phyloP scores from a whole-genome alignment of 345 rosid genomes.

The Eucalyptus decipiens region DNA sequence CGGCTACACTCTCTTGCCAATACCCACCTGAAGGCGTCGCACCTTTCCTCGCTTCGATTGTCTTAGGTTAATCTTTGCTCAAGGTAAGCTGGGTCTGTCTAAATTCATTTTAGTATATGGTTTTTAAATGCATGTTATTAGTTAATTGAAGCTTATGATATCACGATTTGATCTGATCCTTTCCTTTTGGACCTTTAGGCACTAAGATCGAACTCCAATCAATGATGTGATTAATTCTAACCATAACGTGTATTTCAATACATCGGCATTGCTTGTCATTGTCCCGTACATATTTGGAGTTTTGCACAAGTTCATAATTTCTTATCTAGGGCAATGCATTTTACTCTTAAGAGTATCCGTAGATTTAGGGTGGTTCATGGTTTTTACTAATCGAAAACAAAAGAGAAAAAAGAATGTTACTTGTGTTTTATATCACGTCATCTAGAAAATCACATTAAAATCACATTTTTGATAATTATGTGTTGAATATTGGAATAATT shows the following conservation, averaged over 20 bases:
- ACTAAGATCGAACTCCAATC: too few species aligned
- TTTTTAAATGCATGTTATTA: not conserved
- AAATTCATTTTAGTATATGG: not conserved
- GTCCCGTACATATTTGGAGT: not conserved
- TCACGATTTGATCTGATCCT: not conserved
- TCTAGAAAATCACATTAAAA: not conserved
- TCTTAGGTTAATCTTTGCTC: not conserved
- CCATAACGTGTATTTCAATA: fast-evolving
- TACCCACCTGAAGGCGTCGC: not conserved
- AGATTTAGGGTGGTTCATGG: not conserved
- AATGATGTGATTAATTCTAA: not conserved
- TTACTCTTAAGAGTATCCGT: not conserved
- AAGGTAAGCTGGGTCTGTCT: not conserved
- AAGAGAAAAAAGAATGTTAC: too few species aligned
- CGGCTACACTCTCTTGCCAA: not conserved
- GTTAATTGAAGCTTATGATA: not conserved
- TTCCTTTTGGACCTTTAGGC: not conserved
- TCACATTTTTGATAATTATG: not conserved
- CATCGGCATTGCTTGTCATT: not conserved
- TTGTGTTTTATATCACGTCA: not conserved
- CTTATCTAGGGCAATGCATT: not conserved
- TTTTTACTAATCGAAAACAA: too few species aligned
- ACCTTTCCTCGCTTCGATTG: not conserved
- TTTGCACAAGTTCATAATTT: too few species aligned
- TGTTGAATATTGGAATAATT: not conserved